Base-by-base conservation (phyloP, 805 yeast genomes). In the Spathaspora girioi region DNA sequence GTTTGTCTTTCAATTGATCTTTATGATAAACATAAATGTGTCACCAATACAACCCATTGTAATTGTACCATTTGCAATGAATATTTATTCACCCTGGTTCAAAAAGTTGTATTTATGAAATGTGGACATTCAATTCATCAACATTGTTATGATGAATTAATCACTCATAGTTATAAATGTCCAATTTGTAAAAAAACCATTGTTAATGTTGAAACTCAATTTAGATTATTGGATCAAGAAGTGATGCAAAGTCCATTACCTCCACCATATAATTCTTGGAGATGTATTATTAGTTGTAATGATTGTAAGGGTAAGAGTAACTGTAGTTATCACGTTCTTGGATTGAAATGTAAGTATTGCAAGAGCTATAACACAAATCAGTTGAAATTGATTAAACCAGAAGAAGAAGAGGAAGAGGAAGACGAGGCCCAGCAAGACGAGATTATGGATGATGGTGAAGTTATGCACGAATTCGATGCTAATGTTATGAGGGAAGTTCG, bases 91-190 rank as follows among this genome's bases (percentile, higher is more conserved):
- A 87, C 90, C 14, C 85, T 94, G 3, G 82, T 87, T 6, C 78
- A 76, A 63, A 85, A 90, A 10, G 96, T 91, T 43, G 96, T 90
- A 18, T 91, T 92, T 65, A 90, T 92, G 97, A 75, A 79, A 46
- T 92, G 98, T 69, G 97, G 97, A 1, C 98, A 92, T 68, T 89
- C 96, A 38, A 92, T 92, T 52, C 98, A 92, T 69, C 89, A 90
- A 65, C 62, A 67, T 26, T 92, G 98, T 66, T 91, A 83, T 65
- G 85, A 85, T 54, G 93, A 89, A 56, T 84, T 87, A 64, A 81
- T 89, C n/a, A 79, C 83, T 57, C 90, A 87, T 63, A 82, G 88
- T 14, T 92, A 90, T 75, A 89, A 89, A 65, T 92, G 98, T 66
- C 98, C 98, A 1, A 78, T 89, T 2, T 92, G 98, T 64, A 85